These are phyloP conservation scores for Geotrichum citri-aurantii DNA, from an alignment of 1,139 yeast species.

Conservation along the genomic window DNA sequence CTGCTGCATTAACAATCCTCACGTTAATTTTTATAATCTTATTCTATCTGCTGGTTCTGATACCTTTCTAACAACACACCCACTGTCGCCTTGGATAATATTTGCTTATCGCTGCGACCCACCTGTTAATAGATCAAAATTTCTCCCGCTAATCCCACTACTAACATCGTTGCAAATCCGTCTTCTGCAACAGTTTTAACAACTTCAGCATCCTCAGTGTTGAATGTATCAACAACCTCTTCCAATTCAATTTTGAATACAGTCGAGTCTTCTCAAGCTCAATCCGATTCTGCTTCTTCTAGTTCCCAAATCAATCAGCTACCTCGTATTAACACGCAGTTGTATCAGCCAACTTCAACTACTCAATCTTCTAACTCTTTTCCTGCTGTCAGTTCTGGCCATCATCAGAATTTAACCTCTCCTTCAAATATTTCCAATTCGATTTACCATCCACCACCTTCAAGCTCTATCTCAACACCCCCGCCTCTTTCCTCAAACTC, in stretches of 20 bases:
- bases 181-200: conserved; percentile 3
- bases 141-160: background rate
- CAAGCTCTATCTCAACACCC: conserved; percentile 7
- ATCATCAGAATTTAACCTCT: conserved; percentile 6
- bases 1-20: background rate
- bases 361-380: background rate
- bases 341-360: background rate
- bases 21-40: background rate
- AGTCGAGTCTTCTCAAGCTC: background rate
- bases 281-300: background rate
- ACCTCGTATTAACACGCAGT: conserved; percentile 8
- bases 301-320: conserved; percentile 1
- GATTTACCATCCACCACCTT: background rate
- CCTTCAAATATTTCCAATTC: background rate
- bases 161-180: background rate
- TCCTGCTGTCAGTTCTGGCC: background rate
- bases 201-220: conserved; percentile 5
- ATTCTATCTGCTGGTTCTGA: background rate
- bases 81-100: background rate
- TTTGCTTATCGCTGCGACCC: background rate
- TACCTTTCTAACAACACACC: background rate
- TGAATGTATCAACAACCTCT: background rate
- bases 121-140: background rate
- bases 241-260: background rate
- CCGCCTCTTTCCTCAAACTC: conserved; percentile 10